Evolutionary conservation across 768 basidiomycete genomes (phyloP).

Genomic region (Boletus rubroflammeus): DNA sequence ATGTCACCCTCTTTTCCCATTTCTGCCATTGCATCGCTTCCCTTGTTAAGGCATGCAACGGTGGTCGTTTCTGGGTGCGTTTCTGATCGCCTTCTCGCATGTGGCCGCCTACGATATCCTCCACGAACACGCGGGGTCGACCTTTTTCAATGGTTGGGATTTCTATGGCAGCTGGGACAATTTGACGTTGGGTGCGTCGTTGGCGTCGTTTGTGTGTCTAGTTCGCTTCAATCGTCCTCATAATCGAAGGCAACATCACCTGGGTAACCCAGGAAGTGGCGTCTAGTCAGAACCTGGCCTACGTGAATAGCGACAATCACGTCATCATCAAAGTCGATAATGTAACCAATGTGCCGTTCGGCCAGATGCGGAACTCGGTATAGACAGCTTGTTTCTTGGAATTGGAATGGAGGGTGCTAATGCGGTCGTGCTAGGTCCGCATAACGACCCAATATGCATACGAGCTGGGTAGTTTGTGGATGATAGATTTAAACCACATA

Average conservation of each 20-base stretch:
- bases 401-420: not conserved
- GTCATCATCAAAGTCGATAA: slow-evolving; percentile 78
- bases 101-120: slow-evolving; percentile 35
- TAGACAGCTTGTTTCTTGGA: not conserved
- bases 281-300: slow-evolving; percentile 48
- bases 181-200: slow-evolving; percentile 37
- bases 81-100: slow-evolving; percentile 2
- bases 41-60: slow-evolving; percentile 9
- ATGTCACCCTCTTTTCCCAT: not conserved
- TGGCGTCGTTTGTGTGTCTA: slow-evolving; percentile 7
- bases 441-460: slow-evolving; percentile 43
- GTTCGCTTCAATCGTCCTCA: not conserved
- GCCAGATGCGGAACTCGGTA: slow-evolving; percentile 60
- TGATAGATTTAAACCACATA: slow-evolving; percentile 44
- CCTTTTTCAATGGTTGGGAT: slow-evolving; percentile 55
- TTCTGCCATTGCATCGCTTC: not conserved
- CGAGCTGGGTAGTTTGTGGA: slow-evolving; percentile 43
- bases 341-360: slow-evolving; percentile 46
- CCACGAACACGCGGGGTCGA: slow-evolving; percentile 43
- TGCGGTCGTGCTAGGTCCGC: slow-evolving; percentile 34
- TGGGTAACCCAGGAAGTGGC: slow-evolving; percentile 52
- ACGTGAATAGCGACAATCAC: slow-evolving; percentile 55
- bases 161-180: slow-evolving; percentile 52
- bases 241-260: slow-evolving; percentile 53
- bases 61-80: not conserved